Evolutionary conservation across 2,329 filamentous ascomycete species (phyloP).

Genomic region (Knufia petricola): DNA sequence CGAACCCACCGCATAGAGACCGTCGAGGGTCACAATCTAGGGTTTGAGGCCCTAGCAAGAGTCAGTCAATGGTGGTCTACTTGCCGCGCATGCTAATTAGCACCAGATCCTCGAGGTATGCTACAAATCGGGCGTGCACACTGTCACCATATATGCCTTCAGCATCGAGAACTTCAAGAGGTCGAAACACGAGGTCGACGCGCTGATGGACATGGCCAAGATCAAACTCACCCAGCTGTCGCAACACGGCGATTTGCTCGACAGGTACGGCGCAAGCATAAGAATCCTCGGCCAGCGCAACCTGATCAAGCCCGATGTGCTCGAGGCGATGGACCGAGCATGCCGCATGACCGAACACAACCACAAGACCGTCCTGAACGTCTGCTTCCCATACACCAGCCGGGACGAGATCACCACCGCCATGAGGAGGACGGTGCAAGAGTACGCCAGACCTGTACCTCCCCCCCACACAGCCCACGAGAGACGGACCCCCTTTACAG

Average conservation of each 20-base stretch:
- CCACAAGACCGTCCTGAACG: constrained; percentile 70
- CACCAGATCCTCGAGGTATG: constrained; percentile 82
- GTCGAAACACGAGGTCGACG: constrained; percentile 91
- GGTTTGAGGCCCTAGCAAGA: constrained; percentile 86
- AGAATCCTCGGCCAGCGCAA: constrained; percentile 76
- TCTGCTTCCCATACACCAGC: constrained; percentile 96
- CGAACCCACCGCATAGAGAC: constrained; percentile 87
- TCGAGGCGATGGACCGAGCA: constrained; percentile 78
- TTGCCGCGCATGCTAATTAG: constrained; percentile 8
- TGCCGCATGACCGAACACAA: constrained; percentile 82
- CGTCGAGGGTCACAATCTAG: constrained; percentile 87
- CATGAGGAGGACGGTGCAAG: constrained; percentile 75
- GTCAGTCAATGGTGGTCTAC: constrained; percentile 40
- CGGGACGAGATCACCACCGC: constrained; percentile 89
- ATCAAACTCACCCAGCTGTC: constrained; percentile 84
- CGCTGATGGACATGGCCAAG: constrained; percentile 95
- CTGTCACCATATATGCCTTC: constrained; percentile 96
- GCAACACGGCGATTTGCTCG: constrained; percentile 85
- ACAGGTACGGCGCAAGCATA: constrained; percentile 82
- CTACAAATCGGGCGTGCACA: constrained; percentile 93
- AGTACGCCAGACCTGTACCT: constrained; percentile 66
- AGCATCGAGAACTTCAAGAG: constrained; percentile 99
- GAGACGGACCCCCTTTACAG: constrained; percentile 65
- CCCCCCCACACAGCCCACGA: constrained; percentile 35
- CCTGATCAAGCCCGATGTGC: constrained; percentile 74